Base-by-base conservation (phyloP, 495 filamentous ascomycete species). In the Daldinia decipiens region DNA sequence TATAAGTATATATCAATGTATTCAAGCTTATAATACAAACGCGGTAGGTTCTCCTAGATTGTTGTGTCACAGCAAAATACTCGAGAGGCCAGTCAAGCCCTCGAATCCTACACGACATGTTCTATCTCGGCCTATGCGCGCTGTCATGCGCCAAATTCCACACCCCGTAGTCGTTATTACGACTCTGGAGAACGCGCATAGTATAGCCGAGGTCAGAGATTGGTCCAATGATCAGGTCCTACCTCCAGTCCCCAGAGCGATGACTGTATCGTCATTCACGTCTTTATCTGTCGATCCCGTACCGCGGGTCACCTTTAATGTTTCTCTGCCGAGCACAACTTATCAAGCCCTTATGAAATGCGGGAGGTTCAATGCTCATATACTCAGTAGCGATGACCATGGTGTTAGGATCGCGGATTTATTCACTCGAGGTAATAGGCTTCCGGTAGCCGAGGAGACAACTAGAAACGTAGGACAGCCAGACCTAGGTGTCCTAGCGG, bases 211-310 rank as follows among this genome's bases (percentile, higher is more conserved):
- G 39, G 9, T 67, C 4, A 78, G 79, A 7, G 82, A 85, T 26
- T n/a, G 59, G 0, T 36, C 62, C 8, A 32, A 65, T 24, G 50
- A 62, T 0, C 51, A 60, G 0, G 27, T 65, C 38, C 63, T 63
- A 4, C 71, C 59, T 0, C 76, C 76, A 13, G 62, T 68, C 24
- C 81, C 78, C 24, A 77, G 82, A 38, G 93, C 87, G 58, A 90
- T 95, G 83, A 93, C 92, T 26, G 89, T 95, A 70, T 96, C 93
- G 19, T 94, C 91, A 12, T 91, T 97, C 81, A 93, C 87, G 19
- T 92, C 91, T 0, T 85, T 97, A 26, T 86, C 89, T 0, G 82
- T 95, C 1, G 63, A 74, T 12, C 92, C 92, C 0, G 71, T 80
- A 4, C 92, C 93, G 0, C 82, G 90, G 27, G 84, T 95, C 38